phyloP scores from a whole-genome alignment of 352 stramenopile genomes.

The Phytophthora gonapodyides region DNA sequence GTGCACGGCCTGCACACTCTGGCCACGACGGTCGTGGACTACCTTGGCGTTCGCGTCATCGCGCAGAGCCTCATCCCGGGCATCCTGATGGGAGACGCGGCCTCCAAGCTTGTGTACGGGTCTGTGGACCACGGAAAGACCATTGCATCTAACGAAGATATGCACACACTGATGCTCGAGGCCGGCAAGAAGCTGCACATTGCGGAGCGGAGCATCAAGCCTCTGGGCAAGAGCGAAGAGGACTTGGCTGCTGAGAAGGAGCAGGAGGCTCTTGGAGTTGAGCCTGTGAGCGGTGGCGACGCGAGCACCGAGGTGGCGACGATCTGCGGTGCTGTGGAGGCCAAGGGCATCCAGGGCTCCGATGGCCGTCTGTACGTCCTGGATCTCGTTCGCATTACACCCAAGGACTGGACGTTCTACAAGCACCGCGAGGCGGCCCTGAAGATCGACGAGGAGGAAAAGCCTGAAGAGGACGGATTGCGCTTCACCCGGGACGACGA shows the following conservation, averaged over 20 bases:
- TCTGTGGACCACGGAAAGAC: constrained; percentile 93
- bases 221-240: constrained; percentile 63
- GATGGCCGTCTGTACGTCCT: constrained; percentile 95
- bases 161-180: constrained; percentile 91
- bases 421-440: constrained; percentile 35
- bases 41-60: constrained; percentile 93
- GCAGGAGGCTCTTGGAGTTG: constrained; percentile 29
- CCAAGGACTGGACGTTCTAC: constrained; percentile 95
- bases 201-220: constrained; percentile 83
- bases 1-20: constrained; percentile 92
- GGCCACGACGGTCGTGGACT: constrained; percentile 95
- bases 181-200: constrained; percentile 89
- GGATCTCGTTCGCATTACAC: constrained; percentile 95
- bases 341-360: constrained; percentile 95
- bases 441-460: constrained; percentile 26
- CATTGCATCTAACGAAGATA: constrained; percentile 90
- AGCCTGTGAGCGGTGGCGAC: constrained; percentile 46
- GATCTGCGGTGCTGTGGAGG: constrained; percentile 93
- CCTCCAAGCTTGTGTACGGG: constrained; percentile 95
- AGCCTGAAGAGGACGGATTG: constrained; percentile 52
- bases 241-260: constrained; percentile 46
- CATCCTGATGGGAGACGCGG: constrained; percentile 95
- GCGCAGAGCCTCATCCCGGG: constrained; percentile 96
- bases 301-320: constrained; percentile 61
- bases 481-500: constrained; percentile 80